Evolutionary conservation across 306 rosid genomes (phyloP).

Genomic region (Mimosa bimucronata): DNA sequence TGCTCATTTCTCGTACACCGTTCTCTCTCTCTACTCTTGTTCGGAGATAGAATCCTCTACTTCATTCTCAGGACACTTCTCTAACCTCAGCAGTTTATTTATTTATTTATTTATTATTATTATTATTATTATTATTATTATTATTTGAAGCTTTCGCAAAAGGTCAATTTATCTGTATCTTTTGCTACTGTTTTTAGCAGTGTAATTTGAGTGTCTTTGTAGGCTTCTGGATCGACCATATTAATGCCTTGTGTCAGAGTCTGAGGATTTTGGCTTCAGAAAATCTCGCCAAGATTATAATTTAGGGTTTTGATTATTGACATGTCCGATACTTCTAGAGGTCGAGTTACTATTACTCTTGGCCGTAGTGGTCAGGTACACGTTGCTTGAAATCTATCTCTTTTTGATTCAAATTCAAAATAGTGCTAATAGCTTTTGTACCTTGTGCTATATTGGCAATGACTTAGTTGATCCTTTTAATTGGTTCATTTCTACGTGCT

Average conservation of each 20-base stretch:
- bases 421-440: slow-evolving; percentile 10
- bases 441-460: slow-evolving; percentile 28
- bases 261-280: slow-evolving; percentile 16
- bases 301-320: slow-evolving; percentile 56
- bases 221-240: slow-evolving; percentile 4
- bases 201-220: slow-evolving; percentile 39
- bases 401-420: background rate
- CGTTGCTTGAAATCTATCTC: slow-evolving; percentile 8
- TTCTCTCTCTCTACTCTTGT: background rate
- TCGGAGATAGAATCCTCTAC: slow-evolving; percentile 7
- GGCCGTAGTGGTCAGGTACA: slow-evolving; percentile 89
- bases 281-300: slow-evolving; percentile 13
- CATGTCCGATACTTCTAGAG: slow-evolving; percentile 74
- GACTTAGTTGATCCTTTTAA: background rate
- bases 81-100: background rate
- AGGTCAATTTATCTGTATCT: slow-evolving; percentile 6
- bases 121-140: too few relatives aligned
- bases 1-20: background rate
- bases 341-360: slow-evolving; percentile 84
- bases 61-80: background rate
- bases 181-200: background rate
- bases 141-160: background rate
- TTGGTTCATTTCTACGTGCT: slow-evolving; percentile 24
- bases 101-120: too few relatives aligned
- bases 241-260: slow-evolving; percentile 30